Conservation (phyloP, 169 alveolate genomes). For the Plasmodium coatneyi region DNA sequence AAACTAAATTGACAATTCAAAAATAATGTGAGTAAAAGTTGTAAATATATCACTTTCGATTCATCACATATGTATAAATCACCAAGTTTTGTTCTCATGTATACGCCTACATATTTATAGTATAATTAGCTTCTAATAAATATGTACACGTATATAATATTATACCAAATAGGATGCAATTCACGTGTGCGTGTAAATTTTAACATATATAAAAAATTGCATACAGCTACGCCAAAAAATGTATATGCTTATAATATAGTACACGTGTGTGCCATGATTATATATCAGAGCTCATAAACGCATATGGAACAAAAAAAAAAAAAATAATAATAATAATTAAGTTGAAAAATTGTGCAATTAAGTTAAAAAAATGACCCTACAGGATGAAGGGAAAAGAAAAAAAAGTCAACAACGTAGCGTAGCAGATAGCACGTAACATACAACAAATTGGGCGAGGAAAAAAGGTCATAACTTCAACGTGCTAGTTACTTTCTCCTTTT, state of each 20-base stretch:
- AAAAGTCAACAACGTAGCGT: neutral
- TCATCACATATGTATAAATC: neutral
- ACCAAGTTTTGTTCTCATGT: neutral
- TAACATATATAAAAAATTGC: neutral
- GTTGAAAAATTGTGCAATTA: neutral
- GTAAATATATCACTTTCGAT: neutral
- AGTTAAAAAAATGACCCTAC: neutral
- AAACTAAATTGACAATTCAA: slow-evolving; percentile 30
- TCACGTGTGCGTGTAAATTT: neutral
- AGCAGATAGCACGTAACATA: neutral
- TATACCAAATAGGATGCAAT: neutral
- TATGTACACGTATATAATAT: neutral
- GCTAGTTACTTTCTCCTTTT: neutral
- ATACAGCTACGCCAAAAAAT: neutral
- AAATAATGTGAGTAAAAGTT: slow-evolving; percentile 15
- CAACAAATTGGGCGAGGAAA: neutral
- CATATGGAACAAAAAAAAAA: slow-evolving; percentile 1
- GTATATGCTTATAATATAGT: neutral
- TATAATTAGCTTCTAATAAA: neutral
- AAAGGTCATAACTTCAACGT: neutral
- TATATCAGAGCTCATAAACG: neutral
- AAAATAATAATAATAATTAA: neutral
- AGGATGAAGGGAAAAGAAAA: neutral
- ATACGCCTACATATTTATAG: neutral
- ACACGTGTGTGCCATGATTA: neutral